Conservation (phyloP, 2,329 filamentous ascomycete genomes). For the Aspergillus luchuensis region DNA sequence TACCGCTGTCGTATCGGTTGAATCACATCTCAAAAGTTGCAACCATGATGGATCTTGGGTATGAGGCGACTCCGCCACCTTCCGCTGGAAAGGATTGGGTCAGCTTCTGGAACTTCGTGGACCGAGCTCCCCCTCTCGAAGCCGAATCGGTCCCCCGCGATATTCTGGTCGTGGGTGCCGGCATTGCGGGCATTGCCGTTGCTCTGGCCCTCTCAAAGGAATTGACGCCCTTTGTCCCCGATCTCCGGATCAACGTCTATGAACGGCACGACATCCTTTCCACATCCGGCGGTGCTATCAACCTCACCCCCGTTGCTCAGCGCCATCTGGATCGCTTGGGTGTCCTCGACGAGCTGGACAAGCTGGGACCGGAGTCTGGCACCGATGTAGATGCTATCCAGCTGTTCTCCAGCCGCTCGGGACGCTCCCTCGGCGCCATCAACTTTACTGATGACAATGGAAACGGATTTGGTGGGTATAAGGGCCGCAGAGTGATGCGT, state of each 20-base stretch:
- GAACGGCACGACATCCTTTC: conserved; percentile 46
- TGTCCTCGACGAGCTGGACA: conserved; percentile 41
- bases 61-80: conserved; percentile 8
- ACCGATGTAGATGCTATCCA: conserved; percentile 45
- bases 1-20: not conserved
- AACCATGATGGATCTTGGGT: conserved; percentile 12
- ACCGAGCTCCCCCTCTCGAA: not conserved
- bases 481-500: conserved; percentile 46
- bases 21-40: not conserved
- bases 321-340: conserved; percentile 47
- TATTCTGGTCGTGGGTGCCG: conserved; percentile 39
- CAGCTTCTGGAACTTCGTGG: conserved; percentile 5
- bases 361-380: conserved; percentile 42
- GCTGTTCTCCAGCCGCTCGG: conserved; percentile 45
- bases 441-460: conserved; percentile 42
- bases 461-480: conserved; percentile 43
- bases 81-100: conserved; percentile 13
- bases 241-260: conserved; percentile 41
- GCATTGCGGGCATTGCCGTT: conserved; percentile 38
- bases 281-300: conserved; percentile 49
- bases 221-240: conserved; percentile 35
- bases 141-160: conserved; percentile 20
- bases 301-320: conserved; percentile 48
- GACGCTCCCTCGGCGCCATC: conserved; percentile 39
- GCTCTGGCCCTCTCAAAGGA: conserved; percentile 37